These are phyloP conservation scores for Auricularia sp. DNA, from an alignment of 768 basidiomycete species.

Conservation along the genomic window DNA sequence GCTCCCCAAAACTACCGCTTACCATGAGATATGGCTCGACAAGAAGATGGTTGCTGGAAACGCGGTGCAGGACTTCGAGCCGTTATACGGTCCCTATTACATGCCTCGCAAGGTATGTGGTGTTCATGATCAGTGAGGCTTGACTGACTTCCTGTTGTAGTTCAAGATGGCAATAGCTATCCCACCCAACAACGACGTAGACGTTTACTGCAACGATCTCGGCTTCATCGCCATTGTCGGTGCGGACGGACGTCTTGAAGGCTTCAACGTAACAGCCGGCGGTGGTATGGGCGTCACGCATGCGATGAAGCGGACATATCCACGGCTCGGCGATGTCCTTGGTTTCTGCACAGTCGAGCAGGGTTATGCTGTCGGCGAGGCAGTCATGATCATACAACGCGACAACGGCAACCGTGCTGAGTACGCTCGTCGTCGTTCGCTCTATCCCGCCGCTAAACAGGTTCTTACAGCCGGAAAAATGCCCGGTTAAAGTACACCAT, in stretches of 20 bases:
- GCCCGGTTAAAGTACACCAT: constrained; percentile 94
- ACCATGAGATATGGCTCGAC: constrained; percentile 99
- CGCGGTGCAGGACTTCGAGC: constrained; percentile 88
- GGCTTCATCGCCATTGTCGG: constrained; percentile 93
- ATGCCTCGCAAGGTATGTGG: constrained; percentile 78
- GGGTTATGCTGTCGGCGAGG: constrained; percentile 78
- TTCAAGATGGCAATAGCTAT: constrained; percentile 97
- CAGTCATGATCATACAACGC: constrained; percentile 85
- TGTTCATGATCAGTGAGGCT: constrained; percentile 2
- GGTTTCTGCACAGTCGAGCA: constrained; percentile 90
- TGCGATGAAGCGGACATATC: constrained; percentile 98
- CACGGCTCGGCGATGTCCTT: constrained; percentile 74
- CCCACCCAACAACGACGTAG: constrained; percentile 92
- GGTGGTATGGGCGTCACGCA: constrained; percentile 99
- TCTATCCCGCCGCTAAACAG: neutral
- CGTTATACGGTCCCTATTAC: constrained; percentile 96
- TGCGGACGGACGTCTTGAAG: constrained; percentile 61
- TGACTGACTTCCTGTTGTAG: constrained; percentile 28
- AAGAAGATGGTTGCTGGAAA: constrained; percentile 94
- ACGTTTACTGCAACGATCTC: constrained; percentile 90
- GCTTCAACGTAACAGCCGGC: constrained; percentile 90
- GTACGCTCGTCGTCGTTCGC: constrained; percentile 37
- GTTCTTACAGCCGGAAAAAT: constrained; percentile 35
- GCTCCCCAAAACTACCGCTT: constrained; percentile 82
- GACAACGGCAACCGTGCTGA: constrained; percentile 94